These are phyloP conservation scores for Colletotrichum melonis DNA, from an alignment of 2,329 filamentous ascomycete genomes.

Conservation along the genomic window DNA sequence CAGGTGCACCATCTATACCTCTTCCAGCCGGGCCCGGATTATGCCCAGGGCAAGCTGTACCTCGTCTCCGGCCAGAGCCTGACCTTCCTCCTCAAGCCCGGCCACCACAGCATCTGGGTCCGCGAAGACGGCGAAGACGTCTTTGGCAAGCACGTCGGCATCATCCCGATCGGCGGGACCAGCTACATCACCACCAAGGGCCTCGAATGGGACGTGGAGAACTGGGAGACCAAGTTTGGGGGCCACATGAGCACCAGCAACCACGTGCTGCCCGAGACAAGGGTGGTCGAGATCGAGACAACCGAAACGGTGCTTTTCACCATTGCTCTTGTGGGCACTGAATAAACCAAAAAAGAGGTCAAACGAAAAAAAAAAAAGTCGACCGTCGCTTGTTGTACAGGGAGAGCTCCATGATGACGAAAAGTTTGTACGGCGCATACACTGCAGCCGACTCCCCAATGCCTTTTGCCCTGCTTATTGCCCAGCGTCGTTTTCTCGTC, in stretches of 20 bases:
- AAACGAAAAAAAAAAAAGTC: not conserved
- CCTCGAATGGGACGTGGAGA: conserved; percentile 88
- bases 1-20: conserved; percentile 87
- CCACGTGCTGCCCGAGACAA: conserved; percentile 70
- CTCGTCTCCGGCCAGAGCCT: conserved; percentile 85
- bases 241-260: conserved; percentile 84
- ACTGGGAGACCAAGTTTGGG: conserved; percentile 84
- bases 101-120: conserved; percentile 75
- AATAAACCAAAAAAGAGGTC: conserved; percentile 31
- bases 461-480: conserved; percentile 25
- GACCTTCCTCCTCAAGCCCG: conserved; percentile 81
- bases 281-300: conserved; percentile 72
- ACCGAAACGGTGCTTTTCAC: conserved; percentile 79
- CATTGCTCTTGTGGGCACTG: conserved; percentile 64
- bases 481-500: conserved; percentile 1
- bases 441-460: conserved; percentile 17
- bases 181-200: conserved; percentile 83
- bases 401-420: conserved; percentile 1
- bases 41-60: conserved; percentile 72
- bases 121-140: conserved; percentile 60
- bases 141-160: conserved; percentile 85
- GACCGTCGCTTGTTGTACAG: conserved; percentile 29
- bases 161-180: conserved; percentile 85
- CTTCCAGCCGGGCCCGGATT: conserved; percentile 64
- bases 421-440: not conserved